Evolutionary conservation across 768 basidiomycete genomes (phyloP).

Genomic region (Obba rivulosa): DNA sequence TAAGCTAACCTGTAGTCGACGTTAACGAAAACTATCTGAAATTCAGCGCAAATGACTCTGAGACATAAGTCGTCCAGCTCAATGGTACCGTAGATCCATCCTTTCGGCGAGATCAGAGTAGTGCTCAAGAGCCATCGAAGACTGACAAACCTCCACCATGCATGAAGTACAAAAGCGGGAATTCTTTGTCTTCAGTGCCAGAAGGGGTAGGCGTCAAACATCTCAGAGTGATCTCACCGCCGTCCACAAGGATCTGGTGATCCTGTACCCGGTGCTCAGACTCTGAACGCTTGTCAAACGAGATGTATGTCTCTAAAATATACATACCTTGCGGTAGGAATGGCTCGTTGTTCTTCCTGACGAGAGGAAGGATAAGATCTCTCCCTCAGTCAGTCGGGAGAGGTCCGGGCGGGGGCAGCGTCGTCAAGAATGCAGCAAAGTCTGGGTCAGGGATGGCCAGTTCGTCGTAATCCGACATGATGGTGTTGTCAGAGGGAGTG

Average conservation of each 20-base stretch:
- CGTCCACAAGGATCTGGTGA: not conserved
- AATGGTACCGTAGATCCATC: slow-evolving; percentile 6
- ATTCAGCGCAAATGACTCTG: slow-evolving; percentile 9
- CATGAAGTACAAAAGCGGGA: slow-evolving; percentile 6
- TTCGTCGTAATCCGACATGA: too few relatives aligned
- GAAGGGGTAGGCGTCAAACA: slow-evolving; percentile 1
- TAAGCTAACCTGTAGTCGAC: slow-evolving; percentile 11
- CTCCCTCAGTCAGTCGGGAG: too few relatives aligned
- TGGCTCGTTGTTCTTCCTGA: too few relatives aligned
- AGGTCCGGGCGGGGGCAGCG: too few relatives aligned
- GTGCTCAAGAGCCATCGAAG: not conserved
- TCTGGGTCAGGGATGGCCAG: too few relatives aligned
- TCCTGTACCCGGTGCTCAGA: slow-evolving; percentile 2
- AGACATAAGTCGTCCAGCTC: slow-evolving; percentile 18
- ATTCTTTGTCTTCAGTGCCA: not conserved
- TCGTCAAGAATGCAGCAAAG: too few relatives aligned
- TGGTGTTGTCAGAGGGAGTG: too few relatives aligned
- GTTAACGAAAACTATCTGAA: slow-evolving; percentile 16
- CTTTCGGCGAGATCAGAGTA: not conserved
- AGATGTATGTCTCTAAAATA: too few relatives aligned
- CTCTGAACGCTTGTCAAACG: not conserved
- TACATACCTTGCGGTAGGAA: too few relatives aligned
- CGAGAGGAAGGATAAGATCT: too few relatives aligned
- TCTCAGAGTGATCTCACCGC: slow-evolving; percentile 4
- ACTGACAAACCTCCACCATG: slow-evolving; percentile 12